Evolutionary conservation across 176 grass and related monocot genomes (phyloP).

Genomic region (Cymbopogon citratus): DNA sequence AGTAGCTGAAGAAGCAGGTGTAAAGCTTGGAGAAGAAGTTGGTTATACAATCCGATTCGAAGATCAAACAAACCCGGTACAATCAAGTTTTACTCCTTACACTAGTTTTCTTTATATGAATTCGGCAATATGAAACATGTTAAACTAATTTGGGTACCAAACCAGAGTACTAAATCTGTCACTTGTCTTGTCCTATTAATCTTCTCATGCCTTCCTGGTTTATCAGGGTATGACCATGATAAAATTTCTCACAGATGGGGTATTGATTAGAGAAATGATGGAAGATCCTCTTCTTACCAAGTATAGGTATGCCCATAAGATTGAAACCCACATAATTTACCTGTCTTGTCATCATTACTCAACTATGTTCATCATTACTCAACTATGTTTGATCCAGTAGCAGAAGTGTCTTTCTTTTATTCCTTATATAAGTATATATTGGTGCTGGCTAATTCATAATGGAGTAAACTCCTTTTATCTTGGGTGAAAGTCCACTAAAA

Average conservation of each 20-base stretch:
- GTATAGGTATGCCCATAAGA: conserved; percentile 61
- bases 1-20: conserved; percentile 84
- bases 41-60: conserved; percentile 98
- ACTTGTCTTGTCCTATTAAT: not conserved
- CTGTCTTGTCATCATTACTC: conserved; percentile 9
- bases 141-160: not conserved
- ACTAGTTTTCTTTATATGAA: conserved; percentile 14
- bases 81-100: conserved; percentile 3
- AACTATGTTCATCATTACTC: conserved; percentile 16
- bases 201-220: conserved; percentile 21
- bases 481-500: not conserved
- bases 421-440: not conserved
- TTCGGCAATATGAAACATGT: not conserved
- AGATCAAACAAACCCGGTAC: conserved; percentile 92
- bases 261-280: conserved; percentile 99
- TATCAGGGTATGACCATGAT: conserved; percentile 73
- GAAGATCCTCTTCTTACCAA: conserved; percentile 90
- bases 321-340: not conserved
- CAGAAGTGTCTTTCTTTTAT: not conserved
- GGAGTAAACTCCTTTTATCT: not conserved
- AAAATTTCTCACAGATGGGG: conserved; percentile 96
- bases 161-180: not conserved
- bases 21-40: conserved; percentile 95
- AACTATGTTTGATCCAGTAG: conserved; percentile 10
- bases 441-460: conserved; percentile 11